Conservation (phyloP, 176 grass and related monocot species). For the Musa acuminata region DNA sequence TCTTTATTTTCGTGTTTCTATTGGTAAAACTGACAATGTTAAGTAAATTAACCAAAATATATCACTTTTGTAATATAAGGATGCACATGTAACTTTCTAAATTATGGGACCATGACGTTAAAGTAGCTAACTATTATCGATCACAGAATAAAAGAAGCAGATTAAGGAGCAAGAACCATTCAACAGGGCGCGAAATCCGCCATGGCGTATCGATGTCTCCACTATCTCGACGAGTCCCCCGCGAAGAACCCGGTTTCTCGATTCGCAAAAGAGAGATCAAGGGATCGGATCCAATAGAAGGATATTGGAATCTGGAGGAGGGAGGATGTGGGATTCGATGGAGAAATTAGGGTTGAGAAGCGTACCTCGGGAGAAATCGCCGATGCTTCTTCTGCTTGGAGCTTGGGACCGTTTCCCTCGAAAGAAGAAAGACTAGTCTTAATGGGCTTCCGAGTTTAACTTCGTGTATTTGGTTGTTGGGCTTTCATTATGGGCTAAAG, state of each 20-base stretch:
- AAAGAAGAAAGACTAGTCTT: neutral
- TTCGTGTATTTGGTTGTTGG: neutral
- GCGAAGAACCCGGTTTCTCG: conserved; percentile 5
- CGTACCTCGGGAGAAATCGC: neutral
- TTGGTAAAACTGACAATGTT: too few relatives aligned
- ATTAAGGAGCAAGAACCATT: conserved; percentile 2
- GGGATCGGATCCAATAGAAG: neutral
- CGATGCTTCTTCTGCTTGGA: neutral
- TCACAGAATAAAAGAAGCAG: neutral
- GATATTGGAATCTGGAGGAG: neutral
- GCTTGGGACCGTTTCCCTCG: neutral
- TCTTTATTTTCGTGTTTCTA: too few relatives aligned
- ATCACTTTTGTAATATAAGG: too few relatives aligned
- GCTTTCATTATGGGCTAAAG: too few relatives aligned
- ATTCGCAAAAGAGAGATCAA: neutral
- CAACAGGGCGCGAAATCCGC: neutral
- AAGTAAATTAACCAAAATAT: too few relatives aligned
- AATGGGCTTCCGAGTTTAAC: neutral
- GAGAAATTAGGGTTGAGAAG: neutral
- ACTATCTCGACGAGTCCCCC: neutral
- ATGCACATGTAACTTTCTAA: too few relatives aligned
- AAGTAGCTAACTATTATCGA: neutral
- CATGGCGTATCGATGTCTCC: neutral
- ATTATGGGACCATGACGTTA: too few relatives aligned
- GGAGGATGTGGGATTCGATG: neutral